Evolutionary conservation across 345 rosid species (phyloP).

Genomic region (Dimocarpus longan): DNA sequence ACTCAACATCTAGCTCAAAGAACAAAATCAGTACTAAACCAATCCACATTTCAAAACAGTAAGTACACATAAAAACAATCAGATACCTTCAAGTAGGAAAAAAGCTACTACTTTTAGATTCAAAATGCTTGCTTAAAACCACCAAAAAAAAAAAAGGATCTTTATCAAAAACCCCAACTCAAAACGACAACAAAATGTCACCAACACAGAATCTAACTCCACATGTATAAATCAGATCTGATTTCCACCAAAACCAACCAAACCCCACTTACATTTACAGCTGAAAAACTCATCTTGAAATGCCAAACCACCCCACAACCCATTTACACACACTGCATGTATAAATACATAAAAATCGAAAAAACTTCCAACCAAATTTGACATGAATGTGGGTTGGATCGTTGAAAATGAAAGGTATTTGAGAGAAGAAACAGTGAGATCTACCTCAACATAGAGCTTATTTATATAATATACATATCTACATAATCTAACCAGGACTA

Average conservation of each 20-base stretch:
- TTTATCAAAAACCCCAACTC: constrained; percentile 22
- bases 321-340: constrained; percentile 16
- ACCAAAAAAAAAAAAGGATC: constrained; percentile 35
- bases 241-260: constrained; percentile 29
- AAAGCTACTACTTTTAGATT: constrained; percentile 3
- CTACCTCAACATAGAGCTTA: constrained; percentile 15
- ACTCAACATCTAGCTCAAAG: constrained; percentile 22
- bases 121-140: constrained; percentile 13
- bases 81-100: neutral
- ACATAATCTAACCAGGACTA: neutral
- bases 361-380: constrained; percentile 1
- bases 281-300: constrained; percentile 15
- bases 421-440: constrained; percentile 43
- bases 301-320: constrained; percentile 21
- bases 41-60: constrained; percentile 26
- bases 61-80: neutral
- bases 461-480: constrained; percentile 12
- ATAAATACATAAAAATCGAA: neutral
- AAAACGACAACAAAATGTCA: constrained; percentile 24
- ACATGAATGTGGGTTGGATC: constrained; percentile 44
- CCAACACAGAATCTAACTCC: constrained; percentile 23
- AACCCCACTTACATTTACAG: constrained; percentile 19
- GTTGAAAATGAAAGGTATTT: constrained; percentile 42
- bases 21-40: constrained; percentile 16
- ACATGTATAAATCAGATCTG: constrained; percentile 50